phyloP scores from a whole-genome alignment of 176 grass and related monocot genomes.

The Oryza meyeriana region DNA sequence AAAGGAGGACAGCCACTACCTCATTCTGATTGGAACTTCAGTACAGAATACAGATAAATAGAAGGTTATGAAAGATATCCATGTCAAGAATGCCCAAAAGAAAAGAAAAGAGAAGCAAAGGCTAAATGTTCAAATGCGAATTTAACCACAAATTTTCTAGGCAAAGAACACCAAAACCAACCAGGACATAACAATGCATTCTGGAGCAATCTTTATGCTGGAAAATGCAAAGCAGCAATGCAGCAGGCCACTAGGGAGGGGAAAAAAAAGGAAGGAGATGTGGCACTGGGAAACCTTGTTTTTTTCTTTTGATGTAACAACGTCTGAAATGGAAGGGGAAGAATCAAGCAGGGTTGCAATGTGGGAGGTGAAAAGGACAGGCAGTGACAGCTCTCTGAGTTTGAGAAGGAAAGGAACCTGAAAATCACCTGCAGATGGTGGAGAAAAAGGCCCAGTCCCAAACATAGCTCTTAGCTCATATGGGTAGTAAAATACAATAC shows the following conservation, averaged over 20 bases:
- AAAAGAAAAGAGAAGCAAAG: not conserved
- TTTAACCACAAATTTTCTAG: not conserved
- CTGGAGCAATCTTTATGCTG: not conserved
- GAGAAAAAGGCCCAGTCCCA: not conserved
- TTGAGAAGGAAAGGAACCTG: not conserved
- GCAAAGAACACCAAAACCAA: not conserved
- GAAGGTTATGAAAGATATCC: not conserved
- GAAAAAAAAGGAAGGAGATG: not conserved
- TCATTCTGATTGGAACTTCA: not conserved
- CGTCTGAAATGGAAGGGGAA: not conserved
- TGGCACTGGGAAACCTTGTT: not conserved
- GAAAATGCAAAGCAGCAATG: not conserved
- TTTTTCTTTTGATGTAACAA: not conserved
- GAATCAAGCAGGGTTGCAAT: not conserved
- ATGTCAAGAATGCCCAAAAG: not conserved
- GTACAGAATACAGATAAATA: not conserved
- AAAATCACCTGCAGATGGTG: not conserved
- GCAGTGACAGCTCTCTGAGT: not conserved
- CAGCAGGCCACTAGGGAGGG: not conserved
- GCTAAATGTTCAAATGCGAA: not conserved
- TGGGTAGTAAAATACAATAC: not conserved
- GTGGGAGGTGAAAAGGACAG: not conserved
- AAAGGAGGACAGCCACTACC: slow-evolving; percentile 11
- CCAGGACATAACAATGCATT: not conserved
- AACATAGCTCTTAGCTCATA: not conserved